A percentile compares a stretch with the other conserved stretches of the same genome.
These are phyloP conservation scores for Adenanthera pavonina DNA, from an alignment of 306 rosid genomes.

Conservation along the genomic window DNA sequence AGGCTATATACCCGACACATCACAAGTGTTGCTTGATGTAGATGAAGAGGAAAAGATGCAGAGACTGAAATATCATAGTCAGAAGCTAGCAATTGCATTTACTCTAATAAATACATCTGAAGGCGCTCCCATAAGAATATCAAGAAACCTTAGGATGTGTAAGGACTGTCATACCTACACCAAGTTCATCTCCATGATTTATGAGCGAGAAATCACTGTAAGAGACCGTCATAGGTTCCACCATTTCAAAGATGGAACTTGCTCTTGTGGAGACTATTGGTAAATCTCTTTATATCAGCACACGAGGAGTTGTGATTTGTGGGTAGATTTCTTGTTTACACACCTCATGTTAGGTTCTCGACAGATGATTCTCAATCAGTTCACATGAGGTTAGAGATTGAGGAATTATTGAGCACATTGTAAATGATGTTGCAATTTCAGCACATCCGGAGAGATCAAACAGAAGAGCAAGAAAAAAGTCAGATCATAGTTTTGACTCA, in stretches of 20 bases:
- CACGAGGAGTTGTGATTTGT: neutral
- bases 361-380: neutral
- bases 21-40: conserved; percentile 72
- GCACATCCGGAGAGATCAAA: neutral
- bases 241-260: conserved; percentile 84
- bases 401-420: neutral
- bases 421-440: conserved; percentile 12
- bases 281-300: conserved; percentile 41
- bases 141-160: conserved; percentile 86
- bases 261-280: conserved; percentile 86
- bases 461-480: conserved; percentile 4
- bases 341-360: conserved; percentile 14
- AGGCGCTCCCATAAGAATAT: conserved; percentile 22
- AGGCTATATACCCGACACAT: conserved; percentile 74
- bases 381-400: conserved; percentile 12
- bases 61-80: conserved; percentile 80
- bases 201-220: conserved; percentile 67
- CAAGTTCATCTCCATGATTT: conserved; percentile 68
- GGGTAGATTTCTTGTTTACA: conserved; percentile 29
- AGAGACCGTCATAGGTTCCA: conserved; percentile 78
- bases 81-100: conserved; percentile 87
- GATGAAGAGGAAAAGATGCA: conserved; percentile 84
- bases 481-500: conserved; percentile 5
- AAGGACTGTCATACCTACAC: conserved; percentile 82
- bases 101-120: conserved; percentile 57